These are phyloP conservation scores for Penicillium hordei DNA, from an alignment of 2,329 filamentous ascomycete species.

Conservation along the genomic window DNA sequence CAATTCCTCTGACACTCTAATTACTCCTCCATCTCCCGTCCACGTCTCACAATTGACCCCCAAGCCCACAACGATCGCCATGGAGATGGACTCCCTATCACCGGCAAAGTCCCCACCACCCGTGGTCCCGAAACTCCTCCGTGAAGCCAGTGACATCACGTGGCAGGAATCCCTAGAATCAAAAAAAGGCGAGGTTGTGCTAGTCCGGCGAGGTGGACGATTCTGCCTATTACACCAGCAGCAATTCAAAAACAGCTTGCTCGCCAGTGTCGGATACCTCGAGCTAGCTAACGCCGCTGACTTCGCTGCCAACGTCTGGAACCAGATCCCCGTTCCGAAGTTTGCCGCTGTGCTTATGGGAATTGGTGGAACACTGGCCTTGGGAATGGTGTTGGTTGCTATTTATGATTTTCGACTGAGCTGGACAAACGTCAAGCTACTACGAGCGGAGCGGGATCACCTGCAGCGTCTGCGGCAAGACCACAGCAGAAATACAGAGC, in stretches of 20 bases:
- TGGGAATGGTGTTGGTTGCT: constrained; percentile 49
- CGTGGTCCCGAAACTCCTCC: constrained; percentile 18
- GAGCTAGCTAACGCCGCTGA: constrained; percentile 58
- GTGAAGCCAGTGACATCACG: constrained; percentile 24
- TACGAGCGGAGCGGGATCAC: constrained; percentile 44
- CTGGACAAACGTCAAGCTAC: constrained; percentile 48
- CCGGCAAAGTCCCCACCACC: constrained; percentile 3
- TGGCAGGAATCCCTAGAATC: constrained; percentile 18
- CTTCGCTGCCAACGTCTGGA: constrained; percentile 61
- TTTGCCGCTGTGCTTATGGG: constrained; percentile 55
- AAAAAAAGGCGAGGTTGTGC: constrained; percentile 13
- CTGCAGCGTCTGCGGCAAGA: constrained; percentile 28
- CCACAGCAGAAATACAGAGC: constrained; percentile 20
- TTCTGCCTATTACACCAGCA: constrained; percentile 27
- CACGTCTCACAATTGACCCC: not conserved
- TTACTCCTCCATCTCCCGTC: constrained; percentile 7
- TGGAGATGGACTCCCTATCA: constrained; percentile 6
- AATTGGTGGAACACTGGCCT: constrained; percentile 51
- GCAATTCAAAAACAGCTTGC: constrained; percentile 38
- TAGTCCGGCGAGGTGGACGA: constrained; percentile 15
- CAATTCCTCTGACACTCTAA: constrained; percentile 20
- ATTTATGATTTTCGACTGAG: constrained; percentile 47
- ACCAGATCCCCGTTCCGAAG: constrained; percentile 51
- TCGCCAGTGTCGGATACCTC: constrained; percentile 50
- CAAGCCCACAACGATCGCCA: not conserved